A percentile compares a stretch with the other conserved stretches of the same genome.
Conservation (phyloP, 2,329 filamentous ascomycete genomes). For the Paraphaeosphaeria minitans region DNA sequence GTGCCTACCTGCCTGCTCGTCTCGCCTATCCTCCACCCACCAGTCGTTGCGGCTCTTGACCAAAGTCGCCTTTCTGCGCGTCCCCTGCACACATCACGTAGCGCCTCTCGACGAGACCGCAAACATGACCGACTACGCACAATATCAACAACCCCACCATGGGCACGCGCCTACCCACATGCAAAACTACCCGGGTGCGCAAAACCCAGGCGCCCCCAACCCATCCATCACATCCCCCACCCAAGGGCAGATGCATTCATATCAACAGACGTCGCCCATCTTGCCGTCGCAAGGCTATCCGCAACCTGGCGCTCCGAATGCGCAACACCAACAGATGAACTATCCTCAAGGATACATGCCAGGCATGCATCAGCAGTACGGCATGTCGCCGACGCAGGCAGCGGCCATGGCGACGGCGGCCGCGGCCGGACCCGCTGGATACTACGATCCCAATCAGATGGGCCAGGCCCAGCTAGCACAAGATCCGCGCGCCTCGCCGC, state of each 20-base stretch:
- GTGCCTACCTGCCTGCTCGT: conserved; percentile 41
- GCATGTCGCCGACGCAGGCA: conserved; percentile 81
- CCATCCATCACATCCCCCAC: conserved; percentile 72
- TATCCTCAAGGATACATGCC: conserved; percentile 79
- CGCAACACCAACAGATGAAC: conserved; percentile 71
- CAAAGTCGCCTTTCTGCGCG: conserved; percentile 34
- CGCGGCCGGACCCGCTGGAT: conserved; percentile 75
- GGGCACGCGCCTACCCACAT: conserved; percentile 49
- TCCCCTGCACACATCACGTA: conserved; percentile 31
- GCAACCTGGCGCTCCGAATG: conserved; percentile 67
- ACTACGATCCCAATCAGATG: conserved; percentile 67
- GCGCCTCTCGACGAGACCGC: conserved; percentile 21
- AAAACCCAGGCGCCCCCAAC: conserved; percentile 43
- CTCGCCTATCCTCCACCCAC: conserved; percentile 39
- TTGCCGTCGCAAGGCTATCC: conserved; percentile 74
- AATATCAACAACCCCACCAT: conserved; percentile 55
- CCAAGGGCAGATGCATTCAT: conserved; percentile 58
- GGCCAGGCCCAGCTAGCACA: conserved; percentile 65
- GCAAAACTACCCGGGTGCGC: conserved; percentile 46
- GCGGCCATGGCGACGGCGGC: conserved; percentile 94
- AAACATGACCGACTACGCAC: conserved; percentile 55
- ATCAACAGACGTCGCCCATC: conserved; percentile 77
- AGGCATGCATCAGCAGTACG: conserved; percentile 75
- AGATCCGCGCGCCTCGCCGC: conserved; percentile 70
- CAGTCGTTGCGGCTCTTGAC: conserved; percentile 31